These are phyloP conservation scores for Triticum dicoccoides DNA, from an alignment of 176 grass and related monocot genomes.

Conservation along the genomic window DNA sequence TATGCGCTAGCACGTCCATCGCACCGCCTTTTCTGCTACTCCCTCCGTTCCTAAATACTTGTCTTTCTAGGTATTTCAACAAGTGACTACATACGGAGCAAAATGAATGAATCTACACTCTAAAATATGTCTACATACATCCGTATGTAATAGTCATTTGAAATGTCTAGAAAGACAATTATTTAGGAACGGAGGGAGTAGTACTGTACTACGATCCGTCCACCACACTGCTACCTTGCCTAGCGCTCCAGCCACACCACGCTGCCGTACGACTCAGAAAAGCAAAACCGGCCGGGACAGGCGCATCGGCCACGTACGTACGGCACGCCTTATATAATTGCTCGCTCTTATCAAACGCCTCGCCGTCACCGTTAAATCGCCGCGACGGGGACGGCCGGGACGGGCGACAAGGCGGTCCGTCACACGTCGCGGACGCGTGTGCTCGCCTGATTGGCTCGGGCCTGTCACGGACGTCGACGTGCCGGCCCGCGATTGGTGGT, in stretches of 20 bases:
- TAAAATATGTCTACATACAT: too few species aligned
- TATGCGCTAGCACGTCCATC: too few species aligned
- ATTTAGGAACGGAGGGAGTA: too few species aligned
- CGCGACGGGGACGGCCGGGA: not conserved
- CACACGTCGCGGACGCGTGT: not conserved
- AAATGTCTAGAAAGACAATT: too few species aligned
- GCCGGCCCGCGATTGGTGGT: not conserved
- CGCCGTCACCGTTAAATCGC: not conserved
- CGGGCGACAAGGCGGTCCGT: not conserved
- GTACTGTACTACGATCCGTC: too few species aligned
- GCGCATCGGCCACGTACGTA: not conserved
- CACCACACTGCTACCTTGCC: not conserved
- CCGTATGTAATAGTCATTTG: too few species aligned
- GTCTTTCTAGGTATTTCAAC: too few species aligned
- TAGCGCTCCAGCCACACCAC: not conserved
- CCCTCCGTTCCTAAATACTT: too few species aligned
- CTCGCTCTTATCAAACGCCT: slow-evolving; percentile 4
- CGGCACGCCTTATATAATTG: slow-evolving; percentile 9
- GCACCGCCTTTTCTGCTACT: too few species aligned
- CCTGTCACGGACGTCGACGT: not conserved
- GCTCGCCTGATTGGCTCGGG: fast-evolving
- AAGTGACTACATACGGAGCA: too few species aligned
- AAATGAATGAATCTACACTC: too few species aligned
- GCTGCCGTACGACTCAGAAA: not conserved
- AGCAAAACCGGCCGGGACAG: slow-evolving; percentile 9